A percentile compares a stretch with the other conserved stretches of the same genome.
phyloP scores from a whole-genome alignment of 495 filamentous ascomycete species.

The Penicillium chermesinum region DNA sequence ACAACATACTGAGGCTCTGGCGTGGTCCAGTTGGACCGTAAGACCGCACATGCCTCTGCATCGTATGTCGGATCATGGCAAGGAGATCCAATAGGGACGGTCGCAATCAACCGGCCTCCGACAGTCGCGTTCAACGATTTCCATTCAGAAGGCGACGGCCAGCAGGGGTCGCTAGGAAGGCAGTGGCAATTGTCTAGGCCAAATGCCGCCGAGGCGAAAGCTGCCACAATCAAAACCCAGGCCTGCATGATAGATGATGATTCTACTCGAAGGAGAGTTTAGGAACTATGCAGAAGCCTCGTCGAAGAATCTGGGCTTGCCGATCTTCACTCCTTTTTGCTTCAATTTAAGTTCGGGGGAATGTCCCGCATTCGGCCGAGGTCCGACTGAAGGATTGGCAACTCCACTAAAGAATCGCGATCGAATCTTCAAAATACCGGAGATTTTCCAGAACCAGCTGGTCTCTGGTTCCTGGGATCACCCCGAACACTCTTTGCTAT shows the following conservation, averaged over 20 bases:
- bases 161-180: not conserved
- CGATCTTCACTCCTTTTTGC: not conserved
- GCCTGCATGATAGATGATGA: not conserved
- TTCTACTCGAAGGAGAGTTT: not conserved
- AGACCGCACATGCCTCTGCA: slow-evolving; percentile 21
- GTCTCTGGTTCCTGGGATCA: too few species aligned
- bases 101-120: slow-evolving; percentile 36
- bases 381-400: not conserved
- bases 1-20: slow-evolving; percentile 24
- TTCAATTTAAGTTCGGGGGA: not conserved
- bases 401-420: not conserved
- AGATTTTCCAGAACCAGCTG: too few species aligned
- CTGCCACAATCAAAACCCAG: not conserved
- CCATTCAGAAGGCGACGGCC: slow-evolving; percentile 25
- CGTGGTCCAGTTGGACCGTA: slow-evolving; percentile 20
- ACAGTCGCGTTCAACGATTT: slow-evolving; percentile 32
- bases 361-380: not conserved
- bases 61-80: slow-evolving; percentile 42
- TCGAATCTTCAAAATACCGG: not conserved
- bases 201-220: not conserved
- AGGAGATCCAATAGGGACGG: slow-evolving; percentile 34
- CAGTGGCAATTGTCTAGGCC: slow-evolving; percentile 38
- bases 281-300: not conserved
- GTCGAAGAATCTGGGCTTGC: not conserved
- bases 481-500: too few species aligned